Base-by-base conservation (phyloP, 23 red algal genomes). In the Gracilaria gracilis region DNA sequence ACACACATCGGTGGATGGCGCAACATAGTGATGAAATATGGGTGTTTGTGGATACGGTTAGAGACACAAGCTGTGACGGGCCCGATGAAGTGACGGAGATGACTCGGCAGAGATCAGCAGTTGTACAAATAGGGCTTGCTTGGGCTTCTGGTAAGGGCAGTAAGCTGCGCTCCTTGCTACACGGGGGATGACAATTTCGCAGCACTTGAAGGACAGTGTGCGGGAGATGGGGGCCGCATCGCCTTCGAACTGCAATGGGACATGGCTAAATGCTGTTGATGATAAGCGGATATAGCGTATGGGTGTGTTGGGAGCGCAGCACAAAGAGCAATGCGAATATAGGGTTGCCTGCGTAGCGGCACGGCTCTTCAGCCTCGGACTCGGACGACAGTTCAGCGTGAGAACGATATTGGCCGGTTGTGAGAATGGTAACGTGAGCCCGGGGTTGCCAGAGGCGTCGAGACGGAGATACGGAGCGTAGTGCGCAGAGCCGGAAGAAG, bases 1-100 rank as follows among this genome's bases (percentile, higher is more conserved):
- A 50, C 46, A 77, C 50, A 77, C 40, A 77, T 51, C 13, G 42
- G 72, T 27, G 20, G 39, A 31, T 50, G 72, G 46, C 72, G 72
- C 39, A 50, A 50, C 38, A 12, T 2, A 14, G 32, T 37, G 32
- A 69, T 36, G 64, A 69, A 69, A 69, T 9, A 69, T 31, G 64
- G 32, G 64, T 69, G 64, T 17, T 37, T 36, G 31, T 0, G 19
- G 33, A 15, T 16, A 32, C 31, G 19, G 19, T 9, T 19, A 19
- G 64, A 69, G 64, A 20, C 37, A 32, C 16, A 36, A 24, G 64
- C 20, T 37, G 25, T 29, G 31, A 36, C 2, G 25, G 31, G 64
- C 32, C 64, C 64, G 32, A 65, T 32, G 61, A 31, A 28, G 17
- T 37, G 32, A 69, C 0, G 33, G 4, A 69, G 28, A 36, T 34